phyloP scores from a whole-genome alignment of 768 basidiomycete species.

The Asterophora parasitica region DNA sequence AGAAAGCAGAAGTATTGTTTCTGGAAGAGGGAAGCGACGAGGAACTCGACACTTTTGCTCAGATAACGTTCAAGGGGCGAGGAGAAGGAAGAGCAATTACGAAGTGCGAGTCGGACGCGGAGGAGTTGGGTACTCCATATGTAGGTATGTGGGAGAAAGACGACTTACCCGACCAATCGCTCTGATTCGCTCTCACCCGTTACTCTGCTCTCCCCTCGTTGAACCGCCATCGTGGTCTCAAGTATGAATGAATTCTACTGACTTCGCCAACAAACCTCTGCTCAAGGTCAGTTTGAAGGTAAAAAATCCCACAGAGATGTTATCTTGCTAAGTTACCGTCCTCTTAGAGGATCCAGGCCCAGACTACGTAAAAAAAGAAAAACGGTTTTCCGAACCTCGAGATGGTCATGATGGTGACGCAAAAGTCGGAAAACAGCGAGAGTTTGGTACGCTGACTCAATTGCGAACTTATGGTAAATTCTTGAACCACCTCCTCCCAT shows the following conservation, averaged over 20 bases:
- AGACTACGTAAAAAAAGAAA: not conserved
- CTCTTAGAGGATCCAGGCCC: not conserved
- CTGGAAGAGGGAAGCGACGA: constrained; percentile 8
- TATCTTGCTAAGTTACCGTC: not conserved
- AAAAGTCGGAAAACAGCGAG: not conserved
- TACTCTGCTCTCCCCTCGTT: too few relatives aligned
- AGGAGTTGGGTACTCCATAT: not conserved
- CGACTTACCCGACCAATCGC: too few relatives aligned
- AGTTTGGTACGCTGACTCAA: not conserved
- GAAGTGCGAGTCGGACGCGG: not conserved
- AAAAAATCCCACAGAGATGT: constrained; percentile 7
- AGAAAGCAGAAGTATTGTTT: not conserved
- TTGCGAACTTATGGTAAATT: not conserved
- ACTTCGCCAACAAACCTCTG: too few relatives aligned
- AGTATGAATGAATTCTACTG: too few relatives aligned
- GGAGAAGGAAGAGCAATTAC: too few relatives aligned
- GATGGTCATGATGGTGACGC: not conserved
- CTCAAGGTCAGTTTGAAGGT: not conserved
- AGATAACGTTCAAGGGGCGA: not conserved
- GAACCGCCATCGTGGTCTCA: too few relatives aligned
- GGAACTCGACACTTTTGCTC: not conserved
- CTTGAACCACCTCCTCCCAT: not conserved
- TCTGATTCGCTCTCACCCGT: too few relatives aligned
- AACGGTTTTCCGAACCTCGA: not conserved
- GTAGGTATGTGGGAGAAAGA: not conserved